A percentile compares a stretch with the other conserved stretches of the same genome.
phyloP scores from a whole-genome alignment of 352 stramenopile genomes.

The Pythium phragmiticola region DNA sequence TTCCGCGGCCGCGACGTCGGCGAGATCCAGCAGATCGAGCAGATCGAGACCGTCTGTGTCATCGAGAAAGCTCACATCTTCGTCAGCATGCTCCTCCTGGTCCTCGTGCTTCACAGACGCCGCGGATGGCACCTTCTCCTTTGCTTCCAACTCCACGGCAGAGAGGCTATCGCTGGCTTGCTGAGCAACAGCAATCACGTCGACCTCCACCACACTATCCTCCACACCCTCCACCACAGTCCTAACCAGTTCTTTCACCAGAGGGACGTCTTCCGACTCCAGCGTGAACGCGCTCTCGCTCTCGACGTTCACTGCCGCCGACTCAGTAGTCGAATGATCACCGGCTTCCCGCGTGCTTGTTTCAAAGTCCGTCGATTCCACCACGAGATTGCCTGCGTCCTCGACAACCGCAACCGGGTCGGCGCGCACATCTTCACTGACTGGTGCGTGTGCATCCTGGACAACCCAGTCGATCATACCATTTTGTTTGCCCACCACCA shows the following conservation, averaged over 20 bases:
- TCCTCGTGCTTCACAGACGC: neutral
- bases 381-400: neutral
- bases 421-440: neutral
- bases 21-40: conserved; percentile 22
- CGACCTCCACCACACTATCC: neutral
- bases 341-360: neutral
- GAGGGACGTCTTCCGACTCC: neutral
- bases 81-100: neutral
- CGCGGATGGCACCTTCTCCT: neutral
- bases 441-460: neutral
- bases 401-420: neutral
- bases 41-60: conserved; percentile 18
- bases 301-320: neutral
- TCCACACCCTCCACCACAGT: neutral
- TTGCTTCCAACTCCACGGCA: neutral
- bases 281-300: neutral
- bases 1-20: conserved; percentile 23
- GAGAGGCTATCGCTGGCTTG: neutral
- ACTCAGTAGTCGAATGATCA: neutral
- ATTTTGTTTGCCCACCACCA: neutral
- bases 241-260: neutral
- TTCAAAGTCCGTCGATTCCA: neutral
- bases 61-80: conserved; percentile 19
- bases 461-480: neutral
- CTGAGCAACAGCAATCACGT: neutral